These are phyloP conservation scores for Mortierella antarctica DNA, from an alignment of 192 early-diverging fungal species.

Conservation along the genomic window DNA sequence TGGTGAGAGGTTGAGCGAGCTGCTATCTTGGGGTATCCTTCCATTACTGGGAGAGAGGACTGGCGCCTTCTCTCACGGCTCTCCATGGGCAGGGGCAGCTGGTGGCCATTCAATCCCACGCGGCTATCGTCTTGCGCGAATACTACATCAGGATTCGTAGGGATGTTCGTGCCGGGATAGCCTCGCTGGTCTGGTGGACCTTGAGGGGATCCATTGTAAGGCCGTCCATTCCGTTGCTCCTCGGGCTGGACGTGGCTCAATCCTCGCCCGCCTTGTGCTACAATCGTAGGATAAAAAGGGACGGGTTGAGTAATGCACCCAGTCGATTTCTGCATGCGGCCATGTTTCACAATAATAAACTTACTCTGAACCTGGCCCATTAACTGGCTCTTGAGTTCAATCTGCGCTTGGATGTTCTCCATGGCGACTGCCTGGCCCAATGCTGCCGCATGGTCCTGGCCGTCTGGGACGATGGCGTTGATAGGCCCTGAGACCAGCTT, in stretches of 20 bases:
- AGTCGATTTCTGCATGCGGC: not conserved
- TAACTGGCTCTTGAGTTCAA: conserved; percentile 39
- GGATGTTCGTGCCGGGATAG: conserved; percentile 4
- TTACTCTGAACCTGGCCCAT: conserved; percentile 17
- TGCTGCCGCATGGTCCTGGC: conserved; percentile 30
- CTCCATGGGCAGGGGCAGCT: not conserved
- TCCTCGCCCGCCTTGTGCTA: conserved; percentile 7
- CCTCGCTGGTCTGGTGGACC: not conserved
- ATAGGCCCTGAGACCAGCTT: conserved; percentile 2
- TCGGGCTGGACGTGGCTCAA: not conserved
- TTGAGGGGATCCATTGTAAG: too few species aligned
- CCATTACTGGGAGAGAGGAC: conserved; percentile 27
- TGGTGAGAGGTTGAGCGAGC: conserved; percentile 41
- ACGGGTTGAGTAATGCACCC: not conserved
- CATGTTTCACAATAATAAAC: not conserved
- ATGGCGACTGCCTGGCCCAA: conserved; percentile 46
- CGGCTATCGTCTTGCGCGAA: conserved; percentile 11
- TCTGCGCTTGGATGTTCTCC: conserved; percentile 46
- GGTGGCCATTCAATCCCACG: conserved; percentile 2
- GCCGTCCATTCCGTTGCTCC: conserved; percentile 15
- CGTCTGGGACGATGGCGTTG: not conserved
- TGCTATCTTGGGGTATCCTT: conserved; percentile 37
- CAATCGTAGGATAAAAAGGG: not conserved
- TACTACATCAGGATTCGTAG: conserved; percentile 7
- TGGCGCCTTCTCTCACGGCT: conserved; percentile 23